phyloP scores from a whole-genome alignment of 306 rosid genomes.

The Quercus berberidifolia region DNA sequence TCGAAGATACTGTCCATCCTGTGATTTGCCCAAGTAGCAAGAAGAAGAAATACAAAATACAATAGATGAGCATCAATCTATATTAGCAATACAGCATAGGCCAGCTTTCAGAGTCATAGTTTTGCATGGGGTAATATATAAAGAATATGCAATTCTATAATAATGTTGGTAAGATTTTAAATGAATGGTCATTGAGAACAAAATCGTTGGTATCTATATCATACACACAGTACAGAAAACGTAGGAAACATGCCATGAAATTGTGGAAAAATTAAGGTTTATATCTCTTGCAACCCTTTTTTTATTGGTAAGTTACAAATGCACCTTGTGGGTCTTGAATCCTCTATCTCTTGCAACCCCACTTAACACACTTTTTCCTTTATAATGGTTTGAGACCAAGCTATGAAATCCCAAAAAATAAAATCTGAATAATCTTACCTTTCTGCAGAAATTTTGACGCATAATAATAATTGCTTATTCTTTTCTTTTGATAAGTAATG shows the following conservation, averaged over 20 bases:
- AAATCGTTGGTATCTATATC: not conserved
- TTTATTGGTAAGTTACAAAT: too few relatives aligned
- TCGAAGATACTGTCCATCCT: conserved; percentile 98
- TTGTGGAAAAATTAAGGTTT: not conserved
- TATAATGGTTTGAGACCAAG: not conserved
- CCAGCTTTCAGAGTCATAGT: not conserved
- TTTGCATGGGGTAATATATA: not conserved
- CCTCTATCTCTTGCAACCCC: too few relatives aligned
- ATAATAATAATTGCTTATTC: not conserved
- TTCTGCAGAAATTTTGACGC: not conserved
- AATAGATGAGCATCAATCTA: not conserved
- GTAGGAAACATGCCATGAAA: not conserved
- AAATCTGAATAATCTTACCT: too few relatives aligned
- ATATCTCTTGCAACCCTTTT: not conserved
- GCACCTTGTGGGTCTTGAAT: too few relatives aligned
- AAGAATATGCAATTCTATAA: not conserved
- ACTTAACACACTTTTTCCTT: not conserved
- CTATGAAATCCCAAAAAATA: not conserved
- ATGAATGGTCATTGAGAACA: not conserved
- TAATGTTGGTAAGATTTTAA: not conserved
- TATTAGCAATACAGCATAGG: not conserved
- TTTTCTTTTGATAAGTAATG: not conserved
- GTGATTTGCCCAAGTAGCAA: not conserved
- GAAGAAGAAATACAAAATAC: not conserved
- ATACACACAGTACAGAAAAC: not conserved